Base-by-base conservation (phyloP, 768 basidiomycete species). In the Russula griseocarnosa region DNA sequence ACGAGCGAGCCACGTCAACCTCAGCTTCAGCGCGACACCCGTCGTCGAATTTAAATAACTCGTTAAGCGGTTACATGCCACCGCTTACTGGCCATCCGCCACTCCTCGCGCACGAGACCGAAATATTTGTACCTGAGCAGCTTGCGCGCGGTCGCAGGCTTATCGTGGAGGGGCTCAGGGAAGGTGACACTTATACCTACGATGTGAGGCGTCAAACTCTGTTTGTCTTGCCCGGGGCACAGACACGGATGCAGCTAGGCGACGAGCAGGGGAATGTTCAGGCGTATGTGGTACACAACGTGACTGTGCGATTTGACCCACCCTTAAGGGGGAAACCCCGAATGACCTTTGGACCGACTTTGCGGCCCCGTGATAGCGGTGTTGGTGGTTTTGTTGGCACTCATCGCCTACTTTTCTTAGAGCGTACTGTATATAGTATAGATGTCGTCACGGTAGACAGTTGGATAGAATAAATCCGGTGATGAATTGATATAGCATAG, bases 121-220 rank as follows among this genome's bases (percentile, higher is more conserved):
- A 94, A 74, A 84, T 95, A 34, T 96, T 86, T 75, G 67, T 92
- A 8, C 92, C 93, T 0, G 81, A 83, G 0, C 71, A 81, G 65
- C 76, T 93, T 42, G 78, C 84, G 1, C 80, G 79, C 20, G 82
- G 80, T 0, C 76, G 87, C 60, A 78, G 79, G 63, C 71, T 94
- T 18, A 69, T 83, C 18, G 81, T 94, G 0, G 73, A 78, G 30
- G 86, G 88, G 0, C 77, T 89, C 2, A 74, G 73, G 20, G 66
- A 77, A 5, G 79, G 74, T 0, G 86, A 88, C 62, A 71, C 69
- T 24, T 86, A 83, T 71, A 58, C 67, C 4, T 83, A 92, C 73
- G 88, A 92, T 67, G 81, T 81, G 69, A 71, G 73, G 32, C 78
- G 82, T 40, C 93, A 94, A 74, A 93, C 92, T 1, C 75, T 95